Conservation (phyloP, 2,329 filamentous ascomycete species). For the Herpotrichia juniperi region DNA sequence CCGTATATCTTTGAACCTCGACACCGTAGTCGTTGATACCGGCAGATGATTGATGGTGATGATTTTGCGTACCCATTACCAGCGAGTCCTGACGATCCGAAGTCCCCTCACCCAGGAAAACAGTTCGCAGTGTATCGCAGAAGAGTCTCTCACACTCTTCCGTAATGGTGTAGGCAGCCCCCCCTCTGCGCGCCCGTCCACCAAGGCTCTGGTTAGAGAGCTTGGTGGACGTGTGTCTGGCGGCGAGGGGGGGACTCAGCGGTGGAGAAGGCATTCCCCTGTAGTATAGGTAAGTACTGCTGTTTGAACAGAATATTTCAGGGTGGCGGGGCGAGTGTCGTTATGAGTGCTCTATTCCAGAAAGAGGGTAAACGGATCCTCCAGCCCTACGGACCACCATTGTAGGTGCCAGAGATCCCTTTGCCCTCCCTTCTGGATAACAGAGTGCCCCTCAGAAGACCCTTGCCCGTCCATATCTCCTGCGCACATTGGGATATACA, state of each 20-base stretch:
- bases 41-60: slow-evolving; percentile 28
- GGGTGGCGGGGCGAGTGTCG: too few relatives aligned
- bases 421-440: too few relatives aligned
- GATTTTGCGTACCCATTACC: slow-evolving; percentile 74
- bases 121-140: slow-evolving; percentile 91
- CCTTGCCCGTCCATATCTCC: too few relatives aligned
- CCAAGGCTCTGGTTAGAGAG: slow-evolving; percentile 39
- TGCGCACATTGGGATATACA: slow-evolving; percentile 23
- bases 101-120: slow-evolving; percentile 96
- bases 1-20: slow-evolving; percentile 26
- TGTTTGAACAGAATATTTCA: not conserved
- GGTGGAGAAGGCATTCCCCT: slow-evolving; percentile 84
- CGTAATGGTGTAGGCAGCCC: slow-evolving; percentile 95
- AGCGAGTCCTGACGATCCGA: slow-evolving; percentile 77
- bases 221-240: slow-evolving; percentile 68
- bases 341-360: too few relatives aligned
- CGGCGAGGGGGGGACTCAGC: slow-evolving; percentile 87
- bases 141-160: slow-evolving; percentile 99
- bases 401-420: too few relatives aligned
- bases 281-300: slow-evolving; percentile 15
- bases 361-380: too few relatives aligned
- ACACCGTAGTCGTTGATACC: slow-evolving; percentile 39
- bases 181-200: slow-evolving; percentile 66
- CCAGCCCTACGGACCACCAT: too few relatives aligned
- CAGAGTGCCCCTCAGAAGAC: too few relatives aligned